Conservation (phyloP, 140 eudicot genomes). For the Cichorium intybus region DNA sequence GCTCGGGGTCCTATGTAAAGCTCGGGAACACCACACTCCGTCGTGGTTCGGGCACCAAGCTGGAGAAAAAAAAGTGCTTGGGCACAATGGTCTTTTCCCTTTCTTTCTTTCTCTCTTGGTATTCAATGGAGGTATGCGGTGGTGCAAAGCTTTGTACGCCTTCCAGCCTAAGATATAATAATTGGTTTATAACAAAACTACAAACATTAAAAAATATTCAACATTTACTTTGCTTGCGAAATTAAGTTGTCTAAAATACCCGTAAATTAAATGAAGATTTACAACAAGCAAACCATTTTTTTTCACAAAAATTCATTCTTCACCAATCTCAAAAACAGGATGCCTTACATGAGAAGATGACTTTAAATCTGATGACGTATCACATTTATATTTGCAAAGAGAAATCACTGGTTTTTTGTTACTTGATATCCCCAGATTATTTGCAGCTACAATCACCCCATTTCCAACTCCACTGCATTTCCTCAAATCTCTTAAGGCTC, state of each 20-base stretch:
- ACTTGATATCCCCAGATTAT: conserved; percentile 43
- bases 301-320: conserved; percentile 19
- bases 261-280: neutral
- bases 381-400: conserved; percentile 33
- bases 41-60: too few species aligned
- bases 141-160: too few species aligned
- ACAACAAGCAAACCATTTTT: conserved; percentile 5
- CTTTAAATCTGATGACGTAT: conserved; percentile 8
- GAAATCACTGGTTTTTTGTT: conserved; percentile 39
- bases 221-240: neutral
- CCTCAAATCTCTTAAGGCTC: conserved; percentile 12
- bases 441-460: conserved; percentile 48
- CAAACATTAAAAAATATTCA: neutral
- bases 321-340: conserved; percentile 56
- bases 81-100: too few species aligned
- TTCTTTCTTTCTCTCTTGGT: too few species aligned
- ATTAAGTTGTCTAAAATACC: neutral
- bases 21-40: too few species aligned
- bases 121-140: too few species aligned
- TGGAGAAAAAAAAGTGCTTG: too few species aligned
- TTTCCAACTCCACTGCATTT: conserved; percentile 47
- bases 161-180: too few species aligned
- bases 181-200: too few species aligned
- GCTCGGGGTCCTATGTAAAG: too few species aligned
- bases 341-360: conserved; percentile 32